Evolutionary conservation across 768 basidiomycete genomes (phyloP), one percentile per base, ranked within the genome.

Genomic region (Trametes villosa): DNA sequence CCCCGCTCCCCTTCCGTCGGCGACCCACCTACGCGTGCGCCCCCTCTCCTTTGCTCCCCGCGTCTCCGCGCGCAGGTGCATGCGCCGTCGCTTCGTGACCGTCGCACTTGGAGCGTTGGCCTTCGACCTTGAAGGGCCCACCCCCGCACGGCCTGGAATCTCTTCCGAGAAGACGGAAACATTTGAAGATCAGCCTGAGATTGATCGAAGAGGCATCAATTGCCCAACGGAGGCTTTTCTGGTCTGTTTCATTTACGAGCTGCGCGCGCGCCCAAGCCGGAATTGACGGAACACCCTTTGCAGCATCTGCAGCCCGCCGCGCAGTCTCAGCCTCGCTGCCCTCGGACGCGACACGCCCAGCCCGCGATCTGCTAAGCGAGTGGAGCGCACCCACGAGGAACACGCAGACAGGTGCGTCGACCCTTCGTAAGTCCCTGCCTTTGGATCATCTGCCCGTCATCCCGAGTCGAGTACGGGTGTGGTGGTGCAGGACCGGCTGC

Each of bases 101-200:
- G 13, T 34, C 33, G 33, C 33, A 34, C 33, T 34, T 34, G 33
- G 33, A 13, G 13, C 33, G 33, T n/a, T n/a, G n/a, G n/a, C n/a
- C n/a, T n/a, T n/a, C n/a, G n/a, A n/a, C n/a, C n/a, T n/a, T n/a
- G n/a, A n/a, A n/a, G n/a, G n/a, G n/a, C n/a, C n/a, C n/a, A n/a
- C n/a, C n/a, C n/a, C n/a, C n/a, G n/a, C n/a, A n/a, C n/a, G n/a
- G n/a, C n/a, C n/a, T n/a, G n/a, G n/a, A n/a, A n/a, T n/a, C n/a
- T n/a, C n/a, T n/a, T n/a, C n/a, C n/a, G n/a, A n/a, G n/a, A 4
- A 18, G 36, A 7, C 36, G 4, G 4, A 38, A 6, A 4, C 36
- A 38, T 7, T 18, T 38, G 7, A 24, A 54, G 53, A 60, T 54
- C 58, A 40, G 53, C 48, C 42, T 48, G 53, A 60, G 53, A 54